phyloP scores from a whole-genome alignment of 106 monocot species.

The Allium fistulosum region DNA sequence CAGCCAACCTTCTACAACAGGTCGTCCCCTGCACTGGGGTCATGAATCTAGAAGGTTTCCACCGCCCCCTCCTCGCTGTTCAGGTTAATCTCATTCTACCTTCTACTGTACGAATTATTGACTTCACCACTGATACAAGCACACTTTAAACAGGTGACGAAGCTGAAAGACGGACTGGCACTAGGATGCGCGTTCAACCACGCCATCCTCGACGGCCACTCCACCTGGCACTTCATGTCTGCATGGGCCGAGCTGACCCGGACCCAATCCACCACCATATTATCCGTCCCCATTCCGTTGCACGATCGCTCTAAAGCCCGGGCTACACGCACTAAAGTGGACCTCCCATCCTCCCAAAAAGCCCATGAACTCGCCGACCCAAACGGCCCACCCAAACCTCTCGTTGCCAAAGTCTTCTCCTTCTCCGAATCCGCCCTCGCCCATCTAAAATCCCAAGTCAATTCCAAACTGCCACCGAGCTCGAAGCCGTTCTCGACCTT shows the following conservation, averaged over 20 bases:
- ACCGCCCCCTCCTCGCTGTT: conserved; percentile 77
- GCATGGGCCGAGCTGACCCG: conserved; percentile 74
- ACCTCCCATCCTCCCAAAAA: conserved; percentile 51
- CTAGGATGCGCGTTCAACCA: conserved; percentile 95
- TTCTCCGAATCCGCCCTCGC: conserved; percentile 46
- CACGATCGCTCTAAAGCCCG: conserved; percentile 70
- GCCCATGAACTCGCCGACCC: conserved; percentile 82
- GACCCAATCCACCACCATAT: conserved; percentile 8
- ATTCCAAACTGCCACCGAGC: conserved; percentile 26
- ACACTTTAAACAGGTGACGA: conserved; percentile 41
- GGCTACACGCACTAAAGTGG: conserved; percentile 35
- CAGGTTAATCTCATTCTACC: conserved; percentile 33
- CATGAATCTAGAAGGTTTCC: conserved; percentile 92
- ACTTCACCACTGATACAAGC: no score
- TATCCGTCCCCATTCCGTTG: conserved; percentile 29
- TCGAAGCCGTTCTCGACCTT: conserved; percentile 72
- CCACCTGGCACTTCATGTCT: conserved; percentile 96
- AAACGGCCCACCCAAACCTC: conserved; percentile 39
- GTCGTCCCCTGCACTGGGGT: conserved; percentile 79
- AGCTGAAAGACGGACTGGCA: conserved; percentile 78
- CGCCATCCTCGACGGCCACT: conserved; percentile 77
- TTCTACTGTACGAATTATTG: background rate
- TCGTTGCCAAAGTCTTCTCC: conserved; percentile 64
- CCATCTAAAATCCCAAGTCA: conserved; percentile 45
- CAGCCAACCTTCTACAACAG: conserved; percentile 46